Base-by-base conservation (phyloP, 1,284 basidiomycete species). In the Mycena sp. region DNA sequence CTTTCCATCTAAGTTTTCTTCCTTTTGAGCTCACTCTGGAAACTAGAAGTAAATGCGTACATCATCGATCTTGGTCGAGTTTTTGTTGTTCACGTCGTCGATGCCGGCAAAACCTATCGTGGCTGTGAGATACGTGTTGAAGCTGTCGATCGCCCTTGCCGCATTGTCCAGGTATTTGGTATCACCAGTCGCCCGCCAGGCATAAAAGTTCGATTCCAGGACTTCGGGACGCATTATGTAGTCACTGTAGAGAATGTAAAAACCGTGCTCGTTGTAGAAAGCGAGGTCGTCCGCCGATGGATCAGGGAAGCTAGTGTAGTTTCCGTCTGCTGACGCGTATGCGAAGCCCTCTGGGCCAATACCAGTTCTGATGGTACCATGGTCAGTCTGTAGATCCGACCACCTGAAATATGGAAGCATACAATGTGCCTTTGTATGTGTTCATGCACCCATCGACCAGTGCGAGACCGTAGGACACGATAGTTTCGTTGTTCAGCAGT, bases 141-240 rank as follows among this genome's bases (percentile, higher is more conserved):
- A 80, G 70, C 80, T 82, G 23, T 77, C 64, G 30, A 85, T 71
- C 26, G 82, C 84, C 43, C 72, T 74, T 2, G 77, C 77, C 29
- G 84, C 84, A 43, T 81, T 77, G 46, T 83, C 74, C 29, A 82
- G 71, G 67, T 85, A 86, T 69, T 85, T 86, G 6, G 72, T 65
- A 64, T 86, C 78, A 1, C 90, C 90, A 0, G 89, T 91, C 23
- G 81, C 83, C 35, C 90, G 83, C 83, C 84, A 92, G 5, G 89
- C 90, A 65, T 90, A 90, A 78, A 92, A 91, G 77, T 91, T 92
- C 56, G 86, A 88, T 74, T 92, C 90, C 21, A 92, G 82, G 28
- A 92, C 89, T 74, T 92, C 89, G 3, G 90, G 90, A 44, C 90
- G 87, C 43, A 88, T 78, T 60, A 83, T 77, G 64, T 83, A 88